A percentile compares a stretch with the other conserved stretches of the same genome.
Conservation (phyloP, 306 rosid species). For the Betula pendula region DNA sequence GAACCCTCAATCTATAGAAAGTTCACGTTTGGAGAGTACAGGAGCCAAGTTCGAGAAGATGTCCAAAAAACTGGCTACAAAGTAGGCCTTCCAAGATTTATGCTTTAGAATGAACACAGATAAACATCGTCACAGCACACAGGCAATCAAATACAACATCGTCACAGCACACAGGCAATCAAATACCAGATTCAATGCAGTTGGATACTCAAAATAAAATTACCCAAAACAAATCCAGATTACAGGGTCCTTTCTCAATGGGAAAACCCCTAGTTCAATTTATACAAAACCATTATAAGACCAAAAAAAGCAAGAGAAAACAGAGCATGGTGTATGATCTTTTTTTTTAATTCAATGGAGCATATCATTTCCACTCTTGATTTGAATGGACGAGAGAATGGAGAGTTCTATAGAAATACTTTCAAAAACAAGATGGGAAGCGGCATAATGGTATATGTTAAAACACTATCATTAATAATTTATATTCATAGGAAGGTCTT, state of each 20-base stretch:
- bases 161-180: no score
- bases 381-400: no score
- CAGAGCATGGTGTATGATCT: constrained; percentile 6
- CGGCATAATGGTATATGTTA: background rate
- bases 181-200: background rate
- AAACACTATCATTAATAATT: background rate
- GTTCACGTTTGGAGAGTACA: constrained; percentile 81
- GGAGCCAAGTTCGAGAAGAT: constrained; percentile 72
- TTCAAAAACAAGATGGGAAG: no score
- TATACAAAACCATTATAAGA: background rate
- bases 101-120: constrained; percentile 23
- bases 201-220: background rate
- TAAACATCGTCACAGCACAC: constrained; percentile 3
- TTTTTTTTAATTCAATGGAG: no score
- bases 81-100: constrained; percentile 75
- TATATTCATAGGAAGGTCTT: constrained; percentile 10
- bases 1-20: constrained; percentile 67
- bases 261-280: background rate
- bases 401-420: no score
- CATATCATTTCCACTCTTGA: no score
- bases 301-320: background rate
- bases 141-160: background rate
- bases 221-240: background rate
- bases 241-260: background rate
- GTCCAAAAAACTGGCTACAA: constrained; percentile 70